A percentile compares a stretch with the other conserved stretches of the same genome.
Conservation (phyloP, 306 rosid genomes). For the Alnus rubra region DNA sequence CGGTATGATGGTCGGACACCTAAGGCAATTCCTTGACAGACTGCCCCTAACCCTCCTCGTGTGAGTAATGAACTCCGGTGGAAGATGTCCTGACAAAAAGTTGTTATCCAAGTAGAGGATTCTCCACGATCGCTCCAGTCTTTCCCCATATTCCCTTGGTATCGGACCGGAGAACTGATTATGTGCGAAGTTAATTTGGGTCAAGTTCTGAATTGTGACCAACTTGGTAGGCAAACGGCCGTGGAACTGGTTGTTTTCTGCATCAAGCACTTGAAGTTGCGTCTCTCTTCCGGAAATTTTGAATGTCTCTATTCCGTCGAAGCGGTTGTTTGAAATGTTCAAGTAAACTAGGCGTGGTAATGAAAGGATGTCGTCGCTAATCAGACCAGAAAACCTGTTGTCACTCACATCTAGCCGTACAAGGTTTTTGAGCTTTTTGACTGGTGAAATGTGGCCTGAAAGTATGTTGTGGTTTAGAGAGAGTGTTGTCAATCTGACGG, state of each 20-base stretch:
- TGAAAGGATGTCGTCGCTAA: constrained; percentile 30
- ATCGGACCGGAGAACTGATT: constrained; percentile 40
- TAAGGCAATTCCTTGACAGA: constrained; percentile 52
- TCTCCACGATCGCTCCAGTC: constrained; percentile 33
- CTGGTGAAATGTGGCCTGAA: constrained; percentile 31
- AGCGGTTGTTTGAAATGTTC: constrained; percentile 43
- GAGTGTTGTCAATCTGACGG: constrained; percentile 35
- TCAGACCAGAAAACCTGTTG: constrained; percentile 40
- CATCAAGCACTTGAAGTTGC: constrained; percentile 40
- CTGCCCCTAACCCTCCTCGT: constrained; percentile 25
- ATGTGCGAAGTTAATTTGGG: constrained; percentile 35
- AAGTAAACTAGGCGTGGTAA: constrained; percentile 25
- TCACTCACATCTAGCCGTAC: constrained; percentile 40
- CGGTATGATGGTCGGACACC: constrained; percentile 30
- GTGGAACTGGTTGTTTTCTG: constrained; percentile 36
- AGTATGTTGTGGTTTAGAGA: constrained; percentile 32
- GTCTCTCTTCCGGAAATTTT: constrained; percentile 15
- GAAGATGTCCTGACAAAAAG: constrained; percentile 42
- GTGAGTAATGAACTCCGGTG: constrained; percentile 23
- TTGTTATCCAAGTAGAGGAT: constrained; percentile 41
- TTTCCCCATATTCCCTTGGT: constrained; percentile 42
- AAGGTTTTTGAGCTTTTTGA: constrained; percentile 23
- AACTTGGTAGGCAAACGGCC: constrained; percentile 49
- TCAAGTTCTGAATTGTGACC: constrained; percentile 32
- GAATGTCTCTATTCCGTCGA: constrained; percentile 28